Conservation (phyloP, 352 stramenopile genomes). For the Elongisporangium anandrum region DNA sequence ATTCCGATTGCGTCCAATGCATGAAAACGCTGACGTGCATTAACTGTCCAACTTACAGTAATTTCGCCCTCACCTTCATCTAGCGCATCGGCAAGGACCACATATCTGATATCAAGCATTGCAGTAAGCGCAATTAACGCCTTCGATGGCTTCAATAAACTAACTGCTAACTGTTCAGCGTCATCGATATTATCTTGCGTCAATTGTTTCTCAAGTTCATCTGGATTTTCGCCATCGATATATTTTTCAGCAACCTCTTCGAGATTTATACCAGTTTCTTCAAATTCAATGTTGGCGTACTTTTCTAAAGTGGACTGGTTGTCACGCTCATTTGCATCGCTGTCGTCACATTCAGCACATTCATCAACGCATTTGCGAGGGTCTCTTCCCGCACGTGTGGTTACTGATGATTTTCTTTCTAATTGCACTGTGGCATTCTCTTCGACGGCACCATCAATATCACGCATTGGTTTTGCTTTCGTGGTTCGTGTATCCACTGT, state of each 20-base stretch:
- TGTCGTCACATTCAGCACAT: too few relatives aligned
- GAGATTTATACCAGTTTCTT: constrained; percentile 11
- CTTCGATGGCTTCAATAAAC: constrained; percentile 20
- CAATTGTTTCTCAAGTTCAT: too few relatives aligned
- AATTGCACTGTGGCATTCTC: too few relatives aligned
- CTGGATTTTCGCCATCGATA: constrained; percentile 15
- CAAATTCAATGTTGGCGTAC: constrained; percentile 3
- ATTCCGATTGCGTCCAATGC: constrained; percentile 54
- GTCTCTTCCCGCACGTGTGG: too few relatives aligned
- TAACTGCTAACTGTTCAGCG: constrained; percentile 32
- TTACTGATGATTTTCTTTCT: too few relatives aligned
- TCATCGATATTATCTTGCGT: constrained; percentile 7
- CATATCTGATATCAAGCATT: constrained; percentile 44
- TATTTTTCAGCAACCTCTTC: constrained; percentile 8
- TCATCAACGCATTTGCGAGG: too few relatives aligned
- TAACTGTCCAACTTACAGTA: constrained; percentile 56
- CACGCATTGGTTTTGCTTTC: too few relatives aligned
- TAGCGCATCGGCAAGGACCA: constrained; percentile 41
- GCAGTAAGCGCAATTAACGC: constrained; percentile 13
- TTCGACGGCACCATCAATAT: too few relatives aligned
- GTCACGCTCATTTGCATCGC: too few relatives aligned
- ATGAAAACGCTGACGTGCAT: constrained; percentile 46
- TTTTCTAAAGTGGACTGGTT: background rate
- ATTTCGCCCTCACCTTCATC: constrained; percentile 48
- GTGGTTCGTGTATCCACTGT: too few relatives aligned